Evolutionary conservation across 2,329 filamentous ascomycete species (phyloP).

Genomic region (Epichloe baconii): DNA sequence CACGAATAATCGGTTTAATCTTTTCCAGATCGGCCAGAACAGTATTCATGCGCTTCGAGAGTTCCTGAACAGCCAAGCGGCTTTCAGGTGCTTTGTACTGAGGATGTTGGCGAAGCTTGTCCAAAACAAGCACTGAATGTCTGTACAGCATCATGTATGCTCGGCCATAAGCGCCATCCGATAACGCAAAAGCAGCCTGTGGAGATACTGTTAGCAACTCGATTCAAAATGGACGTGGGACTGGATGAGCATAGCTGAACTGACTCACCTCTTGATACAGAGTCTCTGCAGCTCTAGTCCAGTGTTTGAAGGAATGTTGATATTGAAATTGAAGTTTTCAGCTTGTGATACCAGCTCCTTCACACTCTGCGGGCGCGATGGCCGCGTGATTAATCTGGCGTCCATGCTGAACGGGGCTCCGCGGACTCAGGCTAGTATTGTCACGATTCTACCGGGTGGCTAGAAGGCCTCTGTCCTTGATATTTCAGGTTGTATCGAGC

Average conservation of each 20-base stretch:
- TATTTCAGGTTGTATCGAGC: neutral
- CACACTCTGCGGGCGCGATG: slow-evolving; percentile 48
- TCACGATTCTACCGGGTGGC: neutral
- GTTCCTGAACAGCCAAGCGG: slow-evolving; percentile 44
- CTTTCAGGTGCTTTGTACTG: slow-evolving; percentile 55
- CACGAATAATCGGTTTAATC: slow-evolving; percentile 66
- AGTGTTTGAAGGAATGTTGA: slow-evolving; percentile 62
- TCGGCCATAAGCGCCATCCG: slow-evolving; percentile 74
- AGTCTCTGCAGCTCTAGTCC: slow-evolving; percentile 68
- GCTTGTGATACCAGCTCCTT: slow-evolving; percentile 68
- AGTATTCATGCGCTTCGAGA: slow-evolving; percentile 35
- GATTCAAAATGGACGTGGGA: neutral
- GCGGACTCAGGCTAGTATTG: neutral
- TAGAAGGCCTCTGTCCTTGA: neutral
- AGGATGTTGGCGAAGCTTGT: slow-evolving; percentile 63
- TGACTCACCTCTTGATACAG: slow-evolving; percentile 65
- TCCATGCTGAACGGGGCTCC: slow-evolving; percentile 13
- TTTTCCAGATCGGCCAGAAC: slow-evolving; percentile 61
- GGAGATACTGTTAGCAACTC: neutral
- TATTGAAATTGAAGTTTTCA: slow-evolving; percentile 69
- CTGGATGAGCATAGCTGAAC: neutral
- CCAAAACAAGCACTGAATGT: slow-evolving; percentile 72
- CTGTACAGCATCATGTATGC: slow-evolving; percentile 87
- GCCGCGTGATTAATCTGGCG: slow-evolving; percentile 18
- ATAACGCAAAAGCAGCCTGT: slow-evolving; percentile 72